These are phyloP conservation scores for Tricholoma saponaceum DNA, from an alignment of 768 basidiomycete genomes.

Conservation along the genomic window DNA sequence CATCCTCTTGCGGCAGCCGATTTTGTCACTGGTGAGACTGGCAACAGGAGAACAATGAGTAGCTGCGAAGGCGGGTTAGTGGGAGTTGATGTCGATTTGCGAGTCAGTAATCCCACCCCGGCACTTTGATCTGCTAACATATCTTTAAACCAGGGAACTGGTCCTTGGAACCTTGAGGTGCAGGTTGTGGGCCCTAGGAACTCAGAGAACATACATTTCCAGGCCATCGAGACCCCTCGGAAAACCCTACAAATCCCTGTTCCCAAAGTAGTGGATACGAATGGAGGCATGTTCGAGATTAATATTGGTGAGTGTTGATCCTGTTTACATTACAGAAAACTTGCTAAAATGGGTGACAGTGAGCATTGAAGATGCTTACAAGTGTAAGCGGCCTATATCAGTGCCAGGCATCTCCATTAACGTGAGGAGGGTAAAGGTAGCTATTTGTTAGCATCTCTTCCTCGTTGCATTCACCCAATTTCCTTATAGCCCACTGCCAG, in stretches of 20 bases:
- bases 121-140: not conserved
- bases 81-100: conserved; percentile 75
- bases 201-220: conserved; percentile 54
- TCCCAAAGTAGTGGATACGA: conserved; percentile 57
- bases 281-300: conserved; percentile 77
- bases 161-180: conserved; percentile 86
- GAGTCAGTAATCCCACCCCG: conserved; percentile 43
- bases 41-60: conserved; percentile 53
- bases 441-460: conserved; percentile 11
- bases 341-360: conserved; percentile 39
- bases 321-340: not conserved
- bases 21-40: conserved; percentile 45
- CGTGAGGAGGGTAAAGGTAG: conserved; percentile 75
- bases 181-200: conserved; percentile 73
- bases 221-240: conserved; percentile 49
- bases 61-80: conserved; percentile 79
- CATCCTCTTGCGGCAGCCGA: conserved; percentile 84
- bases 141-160: conserved; percentile 59
- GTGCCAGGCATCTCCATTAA: conserved; percentile 81
- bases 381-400: conserved; percentile 73
- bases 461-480: not conserved
- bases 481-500: conserved; percentile 70
- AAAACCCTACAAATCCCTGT: conserved; percentile 63
- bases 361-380: conserved; percentile 83
- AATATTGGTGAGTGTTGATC: conserved; percentile 52